phyloP scores from a whole-genome alignment of 331 rosid species.

The Spiraea crenata region DNA sequence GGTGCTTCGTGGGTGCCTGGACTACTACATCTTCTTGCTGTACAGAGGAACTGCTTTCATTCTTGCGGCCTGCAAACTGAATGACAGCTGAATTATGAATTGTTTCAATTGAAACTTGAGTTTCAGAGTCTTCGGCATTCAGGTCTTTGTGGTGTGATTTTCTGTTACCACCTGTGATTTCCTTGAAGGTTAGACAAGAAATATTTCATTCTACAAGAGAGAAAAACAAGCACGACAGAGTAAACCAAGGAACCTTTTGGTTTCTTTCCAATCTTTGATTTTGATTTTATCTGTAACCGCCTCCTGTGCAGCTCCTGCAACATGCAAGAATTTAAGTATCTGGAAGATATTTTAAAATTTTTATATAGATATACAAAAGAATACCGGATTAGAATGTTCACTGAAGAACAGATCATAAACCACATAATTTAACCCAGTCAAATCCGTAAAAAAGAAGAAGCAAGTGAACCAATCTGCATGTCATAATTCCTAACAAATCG shows the following conservation, averaged over 20 bases:
- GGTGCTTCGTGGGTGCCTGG: slow-evolving; percentile 40
- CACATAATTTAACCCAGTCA: not conserved
- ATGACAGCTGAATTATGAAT: slow-evolving; percentile 22
- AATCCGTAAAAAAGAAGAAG: not conserved
- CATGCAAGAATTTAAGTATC: not conserved
- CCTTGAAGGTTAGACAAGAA: not conserved
- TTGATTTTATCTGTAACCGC: slow-evolving; percentile 70
- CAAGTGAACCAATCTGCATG: not conserved
- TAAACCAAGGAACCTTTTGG: slow-evolving; percentile 41
- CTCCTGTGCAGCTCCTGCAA: slow-evolving; percentile 64
- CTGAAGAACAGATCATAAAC: not conserved
- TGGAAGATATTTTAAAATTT: not conserved
- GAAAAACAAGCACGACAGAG: not conserved
- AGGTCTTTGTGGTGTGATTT: slow-evolving; percentile 26
- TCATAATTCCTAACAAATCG: not conserved
- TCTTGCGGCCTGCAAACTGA: slow-evolving; percentile 24
- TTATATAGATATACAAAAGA: not conserved
- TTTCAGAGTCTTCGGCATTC: slow-evolving; percentile 18
- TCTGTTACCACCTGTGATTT: slow-evolving; percentile 28
- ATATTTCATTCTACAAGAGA: not conserved
- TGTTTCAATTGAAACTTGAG: slow-evolving; percentile 25
- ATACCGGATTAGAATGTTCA: not conserved
- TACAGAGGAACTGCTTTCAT: slow-evolving; percentile 17
- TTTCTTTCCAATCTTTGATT: slow-evolving; percentile 50
- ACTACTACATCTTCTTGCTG: slow-evolving; percentile 23